phyloP scores from a whole-genome alignment of 2,329 filamentous ascomycete species.

The Aspergillus awamori region DNA sequence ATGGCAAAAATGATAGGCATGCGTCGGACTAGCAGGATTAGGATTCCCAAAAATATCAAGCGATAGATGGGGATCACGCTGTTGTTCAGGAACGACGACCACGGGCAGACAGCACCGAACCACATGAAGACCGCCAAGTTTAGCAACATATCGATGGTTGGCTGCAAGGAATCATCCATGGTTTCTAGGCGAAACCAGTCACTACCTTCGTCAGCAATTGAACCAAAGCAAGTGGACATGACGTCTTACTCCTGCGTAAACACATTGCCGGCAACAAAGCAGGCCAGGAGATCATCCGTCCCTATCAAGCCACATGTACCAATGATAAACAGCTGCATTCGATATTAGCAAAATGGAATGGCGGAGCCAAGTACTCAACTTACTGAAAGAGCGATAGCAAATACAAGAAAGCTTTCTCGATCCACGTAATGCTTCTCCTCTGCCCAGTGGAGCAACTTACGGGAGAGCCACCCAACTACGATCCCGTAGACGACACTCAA shows the following conservation, averaged over 20 bases:
- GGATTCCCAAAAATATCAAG: constrained; percentile 70
- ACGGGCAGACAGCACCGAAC: constrained; percentile 85
- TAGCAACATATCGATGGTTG: constrained; percentile 91
- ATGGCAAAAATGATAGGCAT: constrained; percentile 74
- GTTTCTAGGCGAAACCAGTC: constrained; percentile 93
- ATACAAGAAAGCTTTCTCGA: constrained; percentile 83
- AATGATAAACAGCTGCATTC: constrained; percentile 70
- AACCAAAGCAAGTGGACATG: background rate
- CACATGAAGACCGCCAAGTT: constrained; percentile 89
- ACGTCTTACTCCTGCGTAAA: constrained; percentile 77
- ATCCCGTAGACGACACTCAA: constrained; percentile 78
- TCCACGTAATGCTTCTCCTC: constrained; percentile 81
- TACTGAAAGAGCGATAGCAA: constrained; percentile 77
- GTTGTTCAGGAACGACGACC: constrained; percentile 70
- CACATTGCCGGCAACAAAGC: constrained; percentile 86
- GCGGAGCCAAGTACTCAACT: constrained; percentile 31
- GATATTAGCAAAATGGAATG: constrained; percentile 14
- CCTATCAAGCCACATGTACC: constrained; percentile 86
- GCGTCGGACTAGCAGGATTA: constrained; percentile 76
- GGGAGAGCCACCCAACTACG: constrained; percentile 76
- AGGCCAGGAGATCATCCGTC: constrained; percentile 86
- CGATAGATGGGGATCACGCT: constrained; percentile 72
- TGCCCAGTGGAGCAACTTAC: constrained; percentile 80
- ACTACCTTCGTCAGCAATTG: constrained; percentile 35
- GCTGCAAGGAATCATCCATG: constrained; percentile 86